These are phyloP conservation scores for Taphrina flavorubra DNA, from an alignment of 1,139 yeast species.

Conservation along the genomic window DNA sequence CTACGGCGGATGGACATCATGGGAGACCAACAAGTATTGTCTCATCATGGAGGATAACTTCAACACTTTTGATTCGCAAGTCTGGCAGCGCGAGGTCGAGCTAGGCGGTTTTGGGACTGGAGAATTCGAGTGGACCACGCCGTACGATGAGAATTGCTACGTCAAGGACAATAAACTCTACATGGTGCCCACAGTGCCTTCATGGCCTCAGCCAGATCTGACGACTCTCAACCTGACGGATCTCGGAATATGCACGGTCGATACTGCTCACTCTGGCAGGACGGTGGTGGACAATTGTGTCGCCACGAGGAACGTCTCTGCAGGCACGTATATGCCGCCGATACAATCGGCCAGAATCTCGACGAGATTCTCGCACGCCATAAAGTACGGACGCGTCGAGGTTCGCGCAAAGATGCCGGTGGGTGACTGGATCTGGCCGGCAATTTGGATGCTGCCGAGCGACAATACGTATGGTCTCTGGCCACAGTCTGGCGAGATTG, in stretches of 20 bases:
- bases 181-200: constrained; percentile 44
- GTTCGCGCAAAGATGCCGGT: constrained; percentile 44
- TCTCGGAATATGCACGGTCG: constrained; percentile 43
- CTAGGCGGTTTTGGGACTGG: constrained; percentile 46
- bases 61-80: constrained; percentile 18
- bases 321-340: constrained; percentile 44
- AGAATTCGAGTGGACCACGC: constrained; percentile 46
- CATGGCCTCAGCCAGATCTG: constrained; percentile 43
- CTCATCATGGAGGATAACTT: constrained; percentile 39
- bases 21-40: constrained; percentile 31
- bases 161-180: constrained; percentile 43
- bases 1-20: constrained; percentile 29
- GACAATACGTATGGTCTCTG: constrained; percentile 44
- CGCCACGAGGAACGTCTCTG: constrained; percentile 41
- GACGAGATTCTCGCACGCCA: constrained; percentile 36
- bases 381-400: constrained; percentile 45
- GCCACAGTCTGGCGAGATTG: constrained; percentile 47
- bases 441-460: constrained; percentile 46
- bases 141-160: constrained; percentile 41
- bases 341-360: constrained; percentile 45
- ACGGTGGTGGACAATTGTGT: constrained; percentile 37
- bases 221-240: constrained; percentile 44
- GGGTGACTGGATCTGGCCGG: constrained; percentile 47
- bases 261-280: constrained; percentile 19
- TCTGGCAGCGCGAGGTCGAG: constrained; percentile 44